These are phyloP conservation scores for Fraxinus anomala DNA, from an alignment of 257 asterid species.

Conservation along the genomic window DNA sequence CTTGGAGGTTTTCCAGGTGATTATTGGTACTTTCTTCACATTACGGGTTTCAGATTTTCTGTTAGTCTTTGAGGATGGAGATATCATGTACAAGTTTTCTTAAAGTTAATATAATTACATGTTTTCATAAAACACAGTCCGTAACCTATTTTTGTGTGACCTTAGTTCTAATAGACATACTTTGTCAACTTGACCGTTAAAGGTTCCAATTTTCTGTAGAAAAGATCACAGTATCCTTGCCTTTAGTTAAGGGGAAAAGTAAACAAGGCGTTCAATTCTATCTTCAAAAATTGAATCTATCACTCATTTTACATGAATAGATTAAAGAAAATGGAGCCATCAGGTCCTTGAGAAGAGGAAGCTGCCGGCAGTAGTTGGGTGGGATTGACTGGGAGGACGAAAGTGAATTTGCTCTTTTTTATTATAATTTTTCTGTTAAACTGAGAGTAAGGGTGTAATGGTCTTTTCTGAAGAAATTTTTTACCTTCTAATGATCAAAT, in stretches of 20 bases:
- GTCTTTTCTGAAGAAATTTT: no score
- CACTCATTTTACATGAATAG: no score
- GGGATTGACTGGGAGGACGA: not conserved
- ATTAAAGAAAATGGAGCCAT: no score
- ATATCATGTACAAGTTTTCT: not conserved
- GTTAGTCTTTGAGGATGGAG: not conserved
- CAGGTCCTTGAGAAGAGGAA: not conserved
- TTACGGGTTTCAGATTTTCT: no score
- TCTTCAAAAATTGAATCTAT: no score
- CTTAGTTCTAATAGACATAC: not conserved
- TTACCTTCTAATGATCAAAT: no score
- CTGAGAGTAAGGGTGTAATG: no score
- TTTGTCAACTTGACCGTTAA: not conserved
- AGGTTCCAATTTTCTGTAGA: not conserved
- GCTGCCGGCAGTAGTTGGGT: not conserved
- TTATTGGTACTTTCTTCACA: not conserved
- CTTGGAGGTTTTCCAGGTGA: constrained; percentile 49
- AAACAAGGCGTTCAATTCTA: no score
- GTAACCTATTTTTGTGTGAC: not conserved
- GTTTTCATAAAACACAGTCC: not conserved
- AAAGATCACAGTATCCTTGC: not conserved
- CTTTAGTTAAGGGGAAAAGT: not conserved
- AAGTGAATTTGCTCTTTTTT: not conserved
- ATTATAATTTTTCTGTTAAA: no score
- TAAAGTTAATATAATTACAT: no score